Evolutionary conservation across 352 stramenopile genomes (phyloP).

Genomic region (Hyaloperonospora brassicae): DNA sequence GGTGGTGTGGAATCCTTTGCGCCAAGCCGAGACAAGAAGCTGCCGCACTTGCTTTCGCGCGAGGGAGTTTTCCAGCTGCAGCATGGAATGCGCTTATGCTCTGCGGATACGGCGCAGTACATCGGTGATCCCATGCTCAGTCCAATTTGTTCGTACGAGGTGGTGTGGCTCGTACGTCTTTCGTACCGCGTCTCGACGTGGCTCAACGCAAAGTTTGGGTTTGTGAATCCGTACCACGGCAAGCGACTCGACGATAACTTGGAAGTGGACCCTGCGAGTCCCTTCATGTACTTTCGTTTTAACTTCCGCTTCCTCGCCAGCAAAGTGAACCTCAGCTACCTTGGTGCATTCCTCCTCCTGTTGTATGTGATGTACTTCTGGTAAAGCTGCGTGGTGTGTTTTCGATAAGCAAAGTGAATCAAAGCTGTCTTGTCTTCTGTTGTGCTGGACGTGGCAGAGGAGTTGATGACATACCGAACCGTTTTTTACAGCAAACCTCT

Average conservation of each 20-base stretch:
- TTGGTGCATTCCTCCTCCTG: slow-evolving; percentile 45
- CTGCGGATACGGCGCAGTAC: slow-evolving; percentile 52
- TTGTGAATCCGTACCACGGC: slow-evolving; percentile 61
- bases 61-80: slow-evolving; percentile 59
- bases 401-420: slow-evolving; percentile 4
- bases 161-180: slow-evolving; percentile 65
- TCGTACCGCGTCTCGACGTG: slow-evolving; percentile 73
- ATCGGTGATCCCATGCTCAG: slow-evolving; percentile 79
- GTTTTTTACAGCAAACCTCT: slow-evolving; percentile 11
- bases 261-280: slow-evolving; percentile 40
- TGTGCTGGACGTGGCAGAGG: no score
- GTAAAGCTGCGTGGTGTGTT: slow-evolving; percentile 25
- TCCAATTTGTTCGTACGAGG: slow-evolving; percentile 77
- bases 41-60: slow-evolving; percentile 52
- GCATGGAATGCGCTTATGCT: slow-evolving; percentile 66
- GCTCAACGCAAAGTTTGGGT: slow-evolving; percentile 61
- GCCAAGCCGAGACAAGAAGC: slow-evolving; percentile 45
- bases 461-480: slow-evolving; percentile 1
- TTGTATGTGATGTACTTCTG: slow-evolving; percentile 66
- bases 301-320: slow-evolving; percentile 83
- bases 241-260: slow-evolving; percentile 70
- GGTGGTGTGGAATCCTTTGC: slow-evolving; percentile 45
- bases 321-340: slow-evolving; percentile 75
- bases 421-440: background rate
- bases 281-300: slow-evolving; percentile 57